Percentiles rank a stretch among this genome's conserved stretches.
Evolutionary conservation across 2,329 filamentous ascomycete species (phyloP).

Genomic region (Tolypocladium inflatum): DNA sequence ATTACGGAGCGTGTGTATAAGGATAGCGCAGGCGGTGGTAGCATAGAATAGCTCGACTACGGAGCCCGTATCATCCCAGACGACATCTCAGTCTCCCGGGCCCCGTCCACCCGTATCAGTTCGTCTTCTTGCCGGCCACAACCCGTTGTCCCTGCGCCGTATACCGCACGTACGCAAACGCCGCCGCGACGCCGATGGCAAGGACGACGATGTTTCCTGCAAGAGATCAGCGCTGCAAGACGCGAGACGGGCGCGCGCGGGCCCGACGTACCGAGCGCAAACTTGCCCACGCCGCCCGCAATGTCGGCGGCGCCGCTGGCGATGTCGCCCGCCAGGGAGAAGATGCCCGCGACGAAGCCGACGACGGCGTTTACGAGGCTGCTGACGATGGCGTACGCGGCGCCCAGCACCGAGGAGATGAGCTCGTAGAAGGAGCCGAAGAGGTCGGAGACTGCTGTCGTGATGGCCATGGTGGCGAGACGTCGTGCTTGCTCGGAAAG

Average conservation of each 20-base stretch:
- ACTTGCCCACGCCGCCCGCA: conserved; percentile 28
- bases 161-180: conserved; percentile 23
- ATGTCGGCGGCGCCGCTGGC: conserved; percentile 25
- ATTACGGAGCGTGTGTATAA: neutral
- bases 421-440: conserved; percentile 33
- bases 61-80: too few species aligned
- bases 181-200: conserved; percentile 20
- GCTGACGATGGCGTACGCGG: conserved; percentile 23
- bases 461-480: conserved; percentile 21
- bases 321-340: conserved; percentile 25
- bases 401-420: conserved; percentile 24
- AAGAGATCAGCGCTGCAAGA: neutral
- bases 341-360: conserved; percentile 25
- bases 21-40: neutral
- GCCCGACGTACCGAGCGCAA: conserved; percentile 20
- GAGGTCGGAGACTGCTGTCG: conserved; percentile 24
- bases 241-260: neutral
- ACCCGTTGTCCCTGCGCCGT: conserved; percentile 18
- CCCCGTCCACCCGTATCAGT: conserved; percentile 10
- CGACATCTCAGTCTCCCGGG: neutral
- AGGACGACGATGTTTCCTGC: conserved; percentile 26
- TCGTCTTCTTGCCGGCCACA: conserved; percentile 19
- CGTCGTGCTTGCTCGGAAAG: neutral
- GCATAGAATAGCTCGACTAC: too few species aligned
- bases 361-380: conserved; percentile 22